Base-by-base conservation (phyloP, 2,329 filamentous ascomycete genomes). In the Colletotrichum sp. region DNA sequence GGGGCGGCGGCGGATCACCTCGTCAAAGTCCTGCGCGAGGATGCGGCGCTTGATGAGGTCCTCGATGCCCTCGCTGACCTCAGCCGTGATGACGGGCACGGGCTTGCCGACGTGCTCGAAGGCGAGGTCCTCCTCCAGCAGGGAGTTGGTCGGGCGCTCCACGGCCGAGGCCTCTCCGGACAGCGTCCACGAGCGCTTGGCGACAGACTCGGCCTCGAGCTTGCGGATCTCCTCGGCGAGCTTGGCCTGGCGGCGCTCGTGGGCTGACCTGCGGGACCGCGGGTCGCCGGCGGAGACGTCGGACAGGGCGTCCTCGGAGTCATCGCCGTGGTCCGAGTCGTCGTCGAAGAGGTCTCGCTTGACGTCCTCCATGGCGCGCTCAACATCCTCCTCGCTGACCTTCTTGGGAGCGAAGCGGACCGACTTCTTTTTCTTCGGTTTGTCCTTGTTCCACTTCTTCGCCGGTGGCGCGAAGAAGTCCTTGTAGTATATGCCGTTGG, bases 21-120 rank as follows among this genome's bases (percentile, higher is more conserved):
- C 96, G 84, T 99, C 96, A 80, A 99, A 99, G 80, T 98, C 95
- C 78, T 94, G 93, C 1, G 95, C 93, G 16, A 99, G 87, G 79
- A 99, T 98, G 66, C 97, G 94, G 52, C 95, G 92, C 86, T 99
- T 99, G 87, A 99, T 96, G 75, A 99, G 91, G 39, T 95, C 94
- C 85, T 99, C 97, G 73, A 99, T 98, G 80, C 93, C 93, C 84
- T 98, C 96, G 70, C 93, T 98, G 55, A 98, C 90, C 84, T 98
- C 96, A 57, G 95, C 93, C 0, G 97, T 99, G 83, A 98, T 96
- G 76, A 99, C 95, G 2, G 96, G 95, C 1, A 99, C 94, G 1
- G 97, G 96, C 84, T 99, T 99, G 81, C 97, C 97, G 26, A 95
- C 92, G 80, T 98, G 93, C 86, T 99, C 97, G 82, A 99, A 99